These are phyloP conservation scores for Lactarius deliciosus DNA, from an alignment of 768 basidiomycete species.

Conservation along the genomic window DNA sequence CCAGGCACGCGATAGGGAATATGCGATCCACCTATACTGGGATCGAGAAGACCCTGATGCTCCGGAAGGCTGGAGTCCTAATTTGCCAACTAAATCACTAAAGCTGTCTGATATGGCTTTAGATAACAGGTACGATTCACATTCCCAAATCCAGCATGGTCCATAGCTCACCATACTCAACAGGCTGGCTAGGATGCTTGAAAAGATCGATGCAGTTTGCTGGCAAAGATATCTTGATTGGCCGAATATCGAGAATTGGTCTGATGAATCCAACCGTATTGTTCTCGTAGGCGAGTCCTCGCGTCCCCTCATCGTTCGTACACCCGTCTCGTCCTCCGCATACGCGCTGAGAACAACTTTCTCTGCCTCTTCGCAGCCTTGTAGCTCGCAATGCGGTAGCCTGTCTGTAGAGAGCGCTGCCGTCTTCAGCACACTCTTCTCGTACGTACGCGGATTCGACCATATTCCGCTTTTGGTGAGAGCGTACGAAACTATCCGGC, in stretches of 20 bases:
- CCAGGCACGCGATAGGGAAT: constrained; percentile 17
- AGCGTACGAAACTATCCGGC: constrained; percentile 21
- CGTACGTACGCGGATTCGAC: constrained; percentile 22
- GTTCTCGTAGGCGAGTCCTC: constrained; percentile 29
- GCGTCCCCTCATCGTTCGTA: constrained; percentile 25
- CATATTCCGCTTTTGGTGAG: constrained; percentile 23
- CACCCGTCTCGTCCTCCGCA: neutral
- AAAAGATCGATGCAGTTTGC: constrained; percentile 16
- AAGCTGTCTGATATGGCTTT: constrained; percentile 3
- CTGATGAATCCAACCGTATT: constrained; percentile 25
- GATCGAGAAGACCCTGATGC: constrained; percentile 22
- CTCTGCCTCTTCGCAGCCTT: constrained; percentile 15
- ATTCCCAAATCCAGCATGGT: neutral
- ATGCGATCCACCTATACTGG: constrained; percentile 22
- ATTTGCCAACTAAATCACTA: constrained; percentile 10
- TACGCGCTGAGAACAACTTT: neutral
- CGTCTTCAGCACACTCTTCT: constrained; percentile 22
- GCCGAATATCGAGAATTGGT: constrained; percentile 28
- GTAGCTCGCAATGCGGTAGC: constrained; percentile 23
- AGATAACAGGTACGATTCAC: constrained; percentile 18
- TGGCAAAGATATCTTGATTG: constrained; percentile 19
- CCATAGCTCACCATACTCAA: neutral
- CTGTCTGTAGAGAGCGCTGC: constrained; percentile 21
- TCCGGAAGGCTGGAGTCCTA: constrained; percentile 25
- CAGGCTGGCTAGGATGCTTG: constrained; percentile 20